Conservation (phyloP, 1,139 yeast genomes). For the Yamadazyma conglobata region DNA sequence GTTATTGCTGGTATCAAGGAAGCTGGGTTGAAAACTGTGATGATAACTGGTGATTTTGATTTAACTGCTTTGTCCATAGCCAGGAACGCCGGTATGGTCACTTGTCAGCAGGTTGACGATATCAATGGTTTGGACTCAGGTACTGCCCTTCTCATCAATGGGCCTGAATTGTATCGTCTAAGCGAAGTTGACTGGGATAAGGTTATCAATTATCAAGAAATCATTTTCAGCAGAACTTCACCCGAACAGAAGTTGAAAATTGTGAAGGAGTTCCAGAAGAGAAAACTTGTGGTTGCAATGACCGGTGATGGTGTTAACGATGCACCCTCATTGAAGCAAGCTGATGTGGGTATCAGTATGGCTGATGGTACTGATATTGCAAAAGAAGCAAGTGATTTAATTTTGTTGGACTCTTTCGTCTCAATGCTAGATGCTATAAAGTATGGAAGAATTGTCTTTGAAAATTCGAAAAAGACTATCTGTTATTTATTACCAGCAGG, state of each 20-base stretch:
- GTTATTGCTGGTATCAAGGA: conserved; percentile 34
- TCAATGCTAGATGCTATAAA: conserved; percentile 48
- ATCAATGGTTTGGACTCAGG: conserved; percentile 19
- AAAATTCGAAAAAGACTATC: conserved; percentile 48
- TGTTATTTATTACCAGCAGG: conserved; percentile 55
- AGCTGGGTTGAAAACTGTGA: conserved; percentile 50
- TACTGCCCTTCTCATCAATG: conserved; percentile 34
- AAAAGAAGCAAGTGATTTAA: conserved; percentile 54
- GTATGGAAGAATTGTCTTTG: conserved; percentile 50
- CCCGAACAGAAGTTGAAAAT: conserved; percentile 52
- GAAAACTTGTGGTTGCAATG: conserved; percentile 47
- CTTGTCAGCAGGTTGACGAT: conserved; percentile 19
- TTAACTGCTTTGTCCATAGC: conserved; percentile 54
- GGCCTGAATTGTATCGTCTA: conserved; percentile 33
- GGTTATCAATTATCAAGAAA: conserved; percentile 34
- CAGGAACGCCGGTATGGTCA: conserved; percentile 22
- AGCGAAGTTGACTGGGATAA: conserved; percentile 44
- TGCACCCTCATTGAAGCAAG: conserved; percentile 50
- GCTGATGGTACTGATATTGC: conserved; percentile 54
- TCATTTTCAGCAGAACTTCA: conserved; percentile 52
- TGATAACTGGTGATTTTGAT: conserved; percentile 56
- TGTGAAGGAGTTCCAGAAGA: conserved; percentile 45
- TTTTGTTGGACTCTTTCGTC: conserved; percentile 40
- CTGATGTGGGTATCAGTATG: conserved; percentile 53
- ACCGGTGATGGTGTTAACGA: conserved; percentile 56